Evolutionary conservation across 805 yeast species (phyloP), one percentile per base, ranked within the genome.

Genomic region (baker's yeast (Saccharomyces cerevisiae)): DNA sequence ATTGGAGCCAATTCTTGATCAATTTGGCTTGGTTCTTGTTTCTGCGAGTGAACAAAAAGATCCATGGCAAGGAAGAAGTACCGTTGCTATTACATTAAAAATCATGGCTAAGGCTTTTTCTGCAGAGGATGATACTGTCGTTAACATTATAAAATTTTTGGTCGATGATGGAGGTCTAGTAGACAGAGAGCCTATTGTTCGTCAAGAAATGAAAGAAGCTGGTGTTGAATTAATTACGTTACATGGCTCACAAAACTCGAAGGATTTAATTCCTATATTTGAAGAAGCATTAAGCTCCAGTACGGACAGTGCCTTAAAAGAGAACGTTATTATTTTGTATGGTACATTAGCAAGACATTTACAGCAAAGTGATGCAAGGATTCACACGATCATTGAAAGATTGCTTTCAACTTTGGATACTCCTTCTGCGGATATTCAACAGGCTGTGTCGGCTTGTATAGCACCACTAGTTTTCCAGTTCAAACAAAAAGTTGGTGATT

Each of bases 261-360:
- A 89, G 65, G 71, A 74, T 1, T 76, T 94, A 61, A 83, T 90
- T 60, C 87, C 91, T 1, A 76, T 89, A n/a, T 88, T 94, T 62
- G 97, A 92, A 69, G 64, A 69, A 6, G 80, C 86, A 36, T 76
- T 89, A 49, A 56, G 64, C 9, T 62, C 70, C 11, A 59, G 60
- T 9, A 55, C 55, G 6, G 63, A 58, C 26, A 72, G 80, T 5
- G 78, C 79, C 24, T 79, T 89, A 57, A 84, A 84, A 62, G 96
- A 90, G 68, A 81, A 87, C 62, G 85, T 85, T 21, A 87, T 94
- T 61, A 85, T 94, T 54, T 74, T 92, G 48, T 94, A 92, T 64
- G 99, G 99, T 61, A 82, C 94, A 3, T 78, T 91, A 58, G 98
- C 96, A 1, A 85, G 87, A 56, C 96, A 94, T 73, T 77, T 94